Evolutionary conservation across 2,329 filamentous ascomycete species (phyloP), one percentile per base, ranked within the genome.

Genomic region (Escovopsis sp.): DNA sequence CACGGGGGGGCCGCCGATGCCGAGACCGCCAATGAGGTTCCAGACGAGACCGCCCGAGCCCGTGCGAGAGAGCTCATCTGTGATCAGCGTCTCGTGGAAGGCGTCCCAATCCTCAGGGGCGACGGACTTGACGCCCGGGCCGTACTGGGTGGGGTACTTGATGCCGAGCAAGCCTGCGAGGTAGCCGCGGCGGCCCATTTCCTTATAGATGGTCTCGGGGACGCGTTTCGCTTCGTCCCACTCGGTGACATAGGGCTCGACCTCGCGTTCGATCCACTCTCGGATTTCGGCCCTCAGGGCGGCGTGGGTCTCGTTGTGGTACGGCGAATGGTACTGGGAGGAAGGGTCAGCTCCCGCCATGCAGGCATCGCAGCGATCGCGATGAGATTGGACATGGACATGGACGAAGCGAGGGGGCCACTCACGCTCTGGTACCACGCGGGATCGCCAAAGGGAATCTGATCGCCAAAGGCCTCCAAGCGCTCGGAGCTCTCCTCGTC

Each of bases 221-320:
- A 96, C 87, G 57, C 80, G 76, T 69, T 87, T 93, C 53, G 81
- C 84, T 71, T 96, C 91, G 53, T 98, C 91, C 91, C 91, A 98
- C 61, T 98, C 91, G 34, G 79, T 83, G 43, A 96, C 85, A 53
- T 89, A 74, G 16, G 91, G 89, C 68, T 94, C 87, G 59, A 96
- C 81, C 53, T 86, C 84, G 43, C 71, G 74, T 47, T 94, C 84
- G 43, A 98, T 76, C 88, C 88, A 98, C 68, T 87, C 74, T 56
- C 91, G 84, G 46, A 95, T 72, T 69, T 98, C 91, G 49, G 78
- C 81, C 46, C 91, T 86, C 39, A 98, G 81, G 40, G 86, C 87
- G 43, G 79, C 88, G 63, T 98, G 91, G 5, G 85, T 79, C 64
- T 94, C 81, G 66, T 95, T 95, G 73, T 82, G 94, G 73, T 95